phyloP scores from a whole-genome alignment of 2,329 filamentous ascomycete genomes.

The Aspergillus vadensis region DNA sequence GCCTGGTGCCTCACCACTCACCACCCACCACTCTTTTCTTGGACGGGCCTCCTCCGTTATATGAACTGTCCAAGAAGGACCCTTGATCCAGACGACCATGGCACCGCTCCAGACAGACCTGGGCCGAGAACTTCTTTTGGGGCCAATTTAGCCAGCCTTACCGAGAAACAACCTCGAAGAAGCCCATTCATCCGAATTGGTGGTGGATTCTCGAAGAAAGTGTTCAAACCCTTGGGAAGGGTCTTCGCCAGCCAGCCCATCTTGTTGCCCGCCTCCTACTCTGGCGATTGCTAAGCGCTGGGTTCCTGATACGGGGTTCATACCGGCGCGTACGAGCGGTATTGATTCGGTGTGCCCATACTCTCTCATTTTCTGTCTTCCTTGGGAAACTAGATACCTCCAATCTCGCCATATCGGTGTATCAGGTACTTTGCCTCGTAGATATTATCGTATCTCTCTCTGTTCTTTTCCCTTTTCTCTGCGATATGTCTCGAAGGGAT shows the following conservation, averaged over 20 bases:
- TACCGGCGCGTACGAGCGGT: slow-evolving; percentile 11
- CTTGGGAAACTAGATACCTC: not conserved
- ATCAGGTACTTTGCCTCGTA: not conserved
- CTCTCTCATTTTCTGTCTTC: not conserved
- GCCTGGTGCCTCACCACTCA: slow-evolving; percentile 13
- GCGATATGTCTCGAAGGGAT: no score
- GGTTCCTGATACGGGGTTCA: slow-evolving; percentile 24
- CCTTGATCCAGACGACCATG: slow-evolving; percentile 4
- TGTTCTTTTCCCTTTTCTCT: no score
- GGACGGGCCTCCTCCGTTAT: not conserved
- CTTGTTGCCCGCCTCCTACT: not conserved
- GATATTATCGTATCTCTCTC: no score
- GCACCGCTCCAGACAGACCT: not conserved
- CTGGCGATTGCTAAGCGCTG: slow-evolving; percentile 12
- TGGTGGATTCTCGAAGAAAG: not conserved
- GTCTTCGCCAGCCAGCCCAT: not conserved
- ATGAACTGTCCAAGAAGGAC: slow-evolving; percentile 6
- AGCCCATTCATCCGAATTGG: slow-evolving; percentile 1
- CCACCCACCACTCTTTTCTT: not conserved
- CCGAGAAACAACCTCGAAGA: not conserved
- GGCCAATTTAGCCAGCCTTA: not conserved
- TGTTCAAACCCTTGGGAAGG: no score
- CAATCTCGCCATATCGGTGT: not conserved
- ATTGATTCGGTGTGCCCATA: not conserved
- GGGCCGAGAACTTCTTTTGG: slow-evolving; percentile 4